Conservation (phyloP, 805 yeast genomes). For the Wickerhamomyces sydowiorum region DNA sequence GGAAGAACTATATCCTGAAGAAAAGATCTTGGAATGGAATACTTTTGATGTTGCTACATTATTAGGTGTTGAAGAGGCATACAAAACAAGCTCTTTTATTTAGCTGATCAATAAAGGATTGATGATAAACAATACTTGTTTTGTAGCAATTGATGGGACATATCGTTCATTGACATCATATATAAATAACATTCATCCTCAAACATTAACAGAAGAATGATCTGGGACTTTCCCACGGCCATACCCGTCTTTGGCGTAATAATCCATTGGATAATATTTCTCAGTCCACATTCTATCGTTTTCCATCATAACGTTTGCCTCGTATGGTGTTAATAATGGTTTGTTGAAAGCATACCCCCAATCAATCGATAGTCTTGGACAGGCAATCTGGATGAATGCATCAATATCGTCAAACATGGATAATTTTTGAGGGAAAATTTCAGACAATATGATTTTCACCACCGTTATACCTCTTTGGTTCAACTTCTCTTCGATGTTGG, state of each 20-base stretch:
- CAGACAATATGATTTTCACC: constrained; percentile 80
- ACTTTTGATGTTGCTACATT: constrained; percentile 59
- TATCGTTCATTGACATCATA: too few relatives aligned
- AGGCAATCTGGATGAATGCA: constrained; percentile 95
- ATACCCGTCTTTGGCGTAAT: constrained; percentile 83
- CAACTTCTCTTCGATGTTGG: constrained; percentile 54
- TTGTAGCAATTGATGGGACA: too few relatives aligned
- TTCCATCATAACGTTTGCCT: constrained; percentile 83
- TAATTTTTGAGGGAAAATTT: constrained; percentile 87
- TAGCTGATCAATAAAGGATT: too few relatives aligned
- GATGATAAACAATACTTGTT: too few relatives aligned
- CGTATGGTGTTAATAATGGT: constrained; percentile 92
- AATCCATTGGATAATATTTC: constrained; percentile 89
- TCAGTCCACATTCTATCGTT: constrained; percentile 63
- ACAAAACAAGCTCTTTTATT: constrained; percentile 4
- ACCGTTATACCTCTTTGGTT: constrained; percentile 53
- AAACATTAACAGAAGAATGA: constrained; percentile 21
- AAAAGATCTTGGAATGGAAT: constrained; percentile 42
- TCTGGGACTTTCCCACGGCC: constrained; percentile 79
- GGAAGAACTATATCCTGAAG: constrained; percentile 28
- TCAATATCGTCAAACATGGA: constrained; percentile 92
- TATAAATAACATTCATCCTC: constrained; percentile 4
- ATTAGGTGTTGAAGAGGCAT: constrained; percentile 53
- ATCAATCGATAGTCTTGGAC: constrained; percentile 92
- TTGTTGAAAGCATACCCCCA: constrained; percentile 98